These are phyloP conservation scores for Metschnikowia hibisci DNA, from an alignment of 805 yeast genomes.

Conservation along the genomic window DNA sequence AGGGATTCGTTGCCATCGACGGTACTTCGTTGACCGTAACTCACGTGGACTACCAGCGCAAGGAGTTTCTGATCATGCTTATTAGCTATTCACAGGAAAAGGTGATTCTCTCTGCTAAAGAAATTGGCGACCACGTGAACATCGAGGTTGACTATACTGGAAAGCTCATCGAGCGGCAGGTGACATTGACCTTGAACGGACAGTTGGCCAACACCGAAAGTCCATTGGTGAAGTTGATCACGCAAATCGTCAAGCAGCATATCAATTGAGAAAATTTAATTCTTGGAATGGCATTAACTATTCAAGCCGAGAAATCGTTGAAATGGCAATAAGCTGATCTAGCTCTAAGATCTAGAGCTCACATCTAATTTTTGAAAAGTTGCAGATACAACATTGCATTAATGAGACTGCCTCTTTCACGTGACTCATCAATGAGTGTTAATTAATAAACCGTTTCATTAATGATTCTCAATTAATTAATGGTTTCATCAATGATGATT, in stretches of 20 bases:
- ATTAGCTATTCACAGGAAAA: slow-evolving; percentile 83
- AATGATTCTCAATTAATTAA: no score
- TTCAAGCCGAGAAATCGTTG: no score
- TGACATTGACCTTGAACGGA: slow-evolving; percentile 51
- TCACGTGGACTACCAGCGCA: slow-evolving; percentile 55
- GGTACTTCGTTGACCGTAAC: slow-evolving; percentile 92
- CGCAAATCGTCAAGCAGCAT: slow-evolving; percentile 25
- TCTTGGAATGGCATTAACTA: no score
- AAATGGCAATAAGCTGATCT: no score
- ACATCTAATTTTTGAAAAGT: no score
- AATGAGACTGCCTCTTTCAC: no score
- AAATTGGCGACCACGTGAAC: slow-evolving; percentile 64
- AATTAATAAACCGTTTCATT: no score
- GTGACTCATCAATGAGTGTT: no score
- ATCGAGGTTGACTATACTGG: slow-evolving; percentile 96
- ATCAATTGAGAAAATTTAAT: slow-evolving; percentile 5
- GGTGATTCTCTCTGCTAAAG: slow-evolving; percentile 68
- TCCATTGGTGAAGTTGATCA: slow-evolving; percentile 47
- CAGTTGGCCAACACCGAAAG: slow-evolving; percentile 50
- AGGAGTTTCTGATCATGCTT: slow-evolving; percentile 79
- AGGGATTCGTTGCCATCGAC: slow-evolving; percentile 90
- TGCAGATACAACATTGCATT: no score
- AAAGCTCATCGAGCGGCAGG: slow-evolving; percentile 85
- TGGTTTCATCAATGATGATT: no score
- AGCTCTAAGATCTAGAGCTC: no score